These are phyloP conservation scores for Chaetomium sp. DNA, from an alignment of 2,329 filamentous ascomycete species.

Conservation along the genomic window DNA sequence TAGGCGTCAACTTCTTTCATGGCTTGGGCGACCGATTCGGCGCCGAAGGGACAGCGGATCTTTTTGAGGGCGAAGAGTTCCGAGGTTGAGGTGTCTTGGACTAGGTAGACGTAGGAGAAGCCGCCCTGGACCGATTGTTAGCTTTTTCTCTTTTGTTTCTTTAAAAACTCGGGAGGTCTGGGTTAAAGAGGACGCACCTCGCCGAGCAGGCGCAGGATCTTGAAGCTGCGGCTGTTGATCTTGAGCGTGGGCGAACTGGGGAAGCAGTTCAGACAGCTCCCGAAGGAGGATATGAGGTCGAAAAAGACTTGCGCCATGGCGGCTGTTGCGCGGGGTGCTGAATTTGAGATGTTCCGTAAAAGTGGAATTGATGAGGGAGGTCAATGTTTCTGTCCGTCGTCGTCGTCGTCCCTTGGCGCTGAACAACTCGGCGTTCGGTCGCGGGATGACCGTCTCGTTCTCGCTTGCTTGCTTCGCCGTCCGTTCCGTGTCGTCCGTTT, in stretches of 20 bases:
- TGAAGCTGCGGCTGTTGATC: conserved; percentile 92
- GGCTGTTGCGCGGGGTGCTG: neutral
- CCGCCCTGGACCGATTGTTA: conserved; percentile 58
- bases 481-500: neutral
- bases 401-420: neutral
- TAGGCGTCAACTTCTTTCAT: conserved; percentile 98
- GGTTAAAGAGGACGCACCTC: conserved; percentile 57
- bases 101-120: conserved; percentile 98
- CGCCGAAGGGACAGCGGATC: conserved; percentile 95
- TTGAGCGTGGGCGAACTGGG: conserved; percentile 88
- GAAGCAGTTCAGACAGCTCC: conserved; percentile 94
- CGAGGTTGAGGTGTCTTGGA: conserved; percentile 79
- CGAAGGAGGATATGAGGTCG: conserved; percentile 84
- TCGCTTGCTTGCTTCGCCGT: neutral
- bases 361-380: neutral
- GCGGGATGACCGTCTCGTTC: neutral
- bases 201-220: conserved; percentile 86
- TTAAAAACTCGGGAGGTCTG: neutral
- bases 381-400: neutral
- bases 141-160: too few species aligned
- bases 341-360: neutral
- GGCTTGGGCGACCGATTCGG: conserved; percentile 89
- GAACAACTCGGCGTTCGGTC: too few species aligned
- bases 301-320: conserved; percentile 77
- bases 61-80: conserved; percentile 94